Evolutionary conservation across 306 rosid species (phyloP).

Genomic region (Fagus sylvatica): DNA sequence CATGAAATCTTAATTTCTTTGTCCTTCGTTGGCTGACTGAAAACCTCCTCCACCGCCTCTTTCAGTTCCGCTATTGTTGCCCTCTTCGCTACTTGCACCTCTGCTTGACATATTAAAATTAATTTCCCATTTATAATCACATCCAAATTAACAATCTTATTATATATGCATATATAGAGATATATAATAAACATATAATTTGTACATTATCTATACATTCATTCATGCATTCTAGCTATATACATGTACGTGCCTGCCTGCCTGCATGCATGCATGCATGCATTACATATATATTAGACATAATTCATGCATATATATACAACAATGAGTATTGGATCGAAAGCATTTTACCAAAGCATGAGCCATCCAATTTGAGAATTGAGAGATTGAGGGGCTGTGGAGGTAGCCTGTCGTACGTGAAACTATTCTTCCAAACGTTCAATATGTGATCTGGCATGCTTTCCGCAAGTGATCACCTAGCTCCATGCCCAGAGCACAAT

Average conservation of each 20-base stretch:
- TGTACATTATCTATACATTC: background rate
- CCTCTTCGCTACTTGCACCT: conserved; percentile 33
- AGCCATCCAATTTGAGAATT: conserved; percentile 51
- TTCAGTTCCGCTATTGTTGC: conserved; percentile 49
- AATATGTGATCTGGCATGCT: background rate
- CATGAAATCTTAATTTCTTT: conserved; percentile 42
- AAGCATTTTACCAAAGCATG: conserved; percentile 40
- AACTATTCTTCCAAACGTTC: conserved; percentile 17
- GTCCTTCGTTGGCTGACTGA: conserved; percentile 23
- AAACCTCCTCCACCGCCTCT: conserved; percentile 50
- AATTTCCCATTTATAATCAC: background rate
- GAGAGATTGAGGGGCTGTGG: conserved; percentile 41
- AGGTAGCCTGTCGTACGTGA: conserved; percentile 37
- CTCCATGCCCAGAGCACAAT: background rate
- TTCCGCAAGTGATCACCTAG: background rate
- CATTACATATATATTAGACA: no score
- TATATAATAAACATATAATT: background rate
- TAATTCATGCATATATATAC: background rate
- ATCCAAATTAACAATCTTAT: background rate
- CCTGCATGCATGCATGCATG: background rate
- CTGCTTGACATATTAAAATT: conserved; percentile 15
- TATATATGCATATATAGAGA: background rate
- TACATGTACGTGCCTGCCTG: background rate
- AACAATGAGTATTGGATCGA: background rate
- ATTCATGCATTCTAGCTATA: background rate